Evolutionary conservation across 495 filamentous ascomycete species (phyloP).

Genomic region (Endocarpon pusillum): DNA sequence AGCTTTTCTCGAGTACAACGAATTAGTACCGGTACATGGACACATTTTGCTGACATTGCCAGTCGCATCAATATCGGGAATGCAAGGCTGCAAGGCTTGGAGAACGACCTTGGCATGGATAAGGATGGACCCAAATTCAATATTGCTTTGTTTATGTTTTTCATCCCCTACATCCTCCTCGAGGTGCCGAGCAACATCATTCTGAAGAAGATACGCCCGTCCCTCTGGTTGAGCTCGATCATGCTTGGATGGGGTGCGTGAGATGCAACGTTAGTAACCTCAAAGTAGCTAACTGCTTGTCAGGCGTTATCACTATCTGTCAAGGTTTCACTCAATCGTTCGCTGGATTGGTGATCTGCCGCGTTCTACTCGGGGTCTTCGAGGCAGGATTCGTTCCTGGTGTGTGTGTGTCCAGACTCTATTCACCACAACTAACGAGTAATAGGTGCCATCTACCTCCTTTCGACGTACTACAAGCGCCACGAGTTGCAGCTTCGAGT

Average conservation of each 20-base stretch:
- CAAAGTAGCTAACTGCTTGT: neutral
- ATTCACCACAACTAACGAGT: neutral
- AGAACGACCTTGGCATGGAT: conserved; percentile 40
- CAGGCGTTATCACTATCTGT: conserved; percentile 34
- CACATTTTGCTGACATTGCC: no score
- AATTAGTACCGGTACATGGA: conserved; percentile 16
- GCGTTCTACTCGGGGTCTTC: conserved; percentile 38
- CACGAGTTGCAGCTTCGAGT: conserved; percentile 42
- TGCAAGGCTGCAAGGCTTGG: conserved; percentile 42
- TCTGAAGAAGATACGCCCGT: conserved; percentile 46
- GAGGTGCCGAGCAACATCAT: conserved; percentile 51
- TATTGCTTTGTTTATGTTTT: conserved; percentile 46
- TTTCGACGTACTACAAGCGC: conserved; percentile 45
- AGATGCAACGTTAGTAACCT: neutral
- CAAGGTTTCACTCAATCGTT: conserved; percentile 38
- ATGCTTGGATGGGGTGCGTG: conserved; percentile 38
- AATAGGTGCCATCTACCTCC: conserved; percentile 29
- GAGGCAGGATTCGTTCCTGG: conserved; percentile 43
- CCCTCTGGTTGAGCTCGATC: conserved; percentile 33
- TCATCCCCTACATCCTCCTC: conserved; percentile 46
- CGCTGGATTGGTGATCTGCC: conserved; percentile 31
- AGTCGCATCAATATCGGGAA: conserved; percentile 53
- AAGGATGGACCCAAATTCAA: conserved; percentile 38
- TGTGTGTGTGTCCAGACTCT: conserved; percentile 7
- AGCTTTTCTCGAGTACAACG: conserved; percentile 18